Base-by-base conservation (phyloP, 768 basidiomycete species). In the Heimioporus sp. region DNA sequence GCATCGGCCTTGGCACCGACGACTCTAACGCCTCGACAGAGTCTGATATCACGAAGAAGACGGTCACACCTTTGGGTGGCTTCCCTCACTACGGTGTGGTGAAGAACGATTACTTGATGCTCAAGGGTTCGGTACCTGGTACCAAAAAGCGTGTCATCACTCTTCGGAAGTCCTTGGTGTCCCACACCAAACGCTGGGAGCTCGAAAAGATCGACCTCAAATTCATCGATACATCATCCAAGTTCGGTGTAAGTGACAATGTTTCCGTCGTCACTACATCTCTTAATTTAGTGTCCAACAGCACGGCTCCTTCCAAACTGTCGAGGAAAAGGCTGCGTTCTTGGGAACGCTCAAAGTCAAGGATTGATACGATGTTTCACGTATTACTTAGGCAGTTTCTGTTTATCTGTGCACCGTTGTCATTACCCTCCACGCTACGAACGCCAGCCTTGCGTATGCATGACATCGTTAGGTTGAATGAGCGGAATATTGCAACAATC, bases 71-170 rank as follows among this genome's bases (percentile, higher is more conserved):
- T 48, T 83, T 98, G 85, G 97, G 97, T 79, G 97, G 96, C 69
- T 99, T 96, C 87, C 93, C 94, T 52, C 93, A 97, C 71, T 98
- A 98, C 72, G 95, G 96, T 82, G 82, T 97, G 67, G 89, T 98
- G 77, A 95, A 90, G 83, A 96, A 97, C 80, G 97, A 98, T 73
- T 99, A 87, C 81, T 75, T 99, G 65, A 85, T 99, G 74, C 79
- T 98, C 74, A 98, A 98, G 80, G 96, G 96, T 57, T 93, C 86
- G 48, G 81, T 94, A 59, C 91, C 92, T 53, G 97, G 96, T 63
- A 94, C 92, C 71, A 93, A 92, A 81, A 98, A 98, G 82, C 92
- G 97, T 77, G 87, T 98, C 62, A 81, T 98, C 69, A 98, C 95
- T 55, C 85, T 99, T 72, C 90, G 97, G 70, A 97, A 98, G 71